Conservation (phyloP, 2,329 filamentous ascomycete species). For the Fusarium circinatum region DNA sequence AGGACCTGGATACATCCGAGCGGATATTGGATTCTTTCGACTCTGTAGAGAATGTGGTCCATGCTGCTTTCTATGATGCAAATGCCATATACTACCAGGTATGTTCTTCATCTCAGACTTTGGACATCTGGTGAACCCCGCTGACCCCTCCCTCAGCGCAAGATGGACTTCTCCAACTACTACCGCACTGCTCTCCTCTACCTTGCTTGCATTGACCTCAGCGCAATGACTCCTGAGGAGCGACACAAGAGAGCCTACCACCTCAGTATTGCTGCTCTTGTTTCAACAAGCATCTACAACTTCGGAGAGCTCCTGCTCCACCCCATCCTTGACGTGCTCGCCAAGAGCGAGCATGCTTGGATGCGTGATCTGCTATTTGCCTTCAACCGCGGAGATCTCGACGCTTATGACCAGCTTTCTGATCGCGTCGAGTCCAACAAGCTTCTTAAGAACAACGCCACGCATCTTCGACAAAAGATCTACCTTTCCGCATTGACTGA, state of each 20-base stretch:
- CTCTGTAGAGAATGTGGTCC: slow-evolving; percentile 92
- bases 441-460: slow-evolving; percentile 80
- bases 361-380: slow-evolving; percentile 95
- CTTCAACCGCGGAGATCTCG: slow-evolving; percentile 94
- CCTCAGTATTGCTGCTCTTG: slow-evolving; percentile 88
- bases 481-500: slow-evolving; percentile 96
- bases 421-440: slow-evolving; percentile 83
- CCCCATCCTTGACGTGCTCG: slow-evolving; percentile 88
- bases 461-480: slow-evolving; percentile 96
- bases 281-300: slow-evolving; percentile 98
- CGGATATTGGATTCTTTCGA: slow-evolving; percentile 91
- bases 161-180: slow-evolving; percentile 93
- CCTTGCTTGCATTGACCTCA: slow-evolving; percentile 92
- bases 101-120: slow-evolving; percentile 8
- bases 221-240: slow-evolving; percentile 77
- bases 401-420: slow-evolving; percentile 84
- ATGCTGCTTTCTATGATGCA: slow-evolving; percentile 95
- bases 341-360: slow-evolving; percentile 78
- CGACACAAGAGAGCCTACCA: slow-evolving; percentile 88
- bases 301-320: slow-evolving; percentile 99
- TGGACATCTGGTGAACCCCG: slow-evolving; percentile 49
- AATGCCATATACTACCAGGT: slow-evolving; percentile 95
- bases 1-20: slow-evolving; percentile 88
- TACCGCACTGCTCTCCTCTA: slow-evolving; percentile 98
- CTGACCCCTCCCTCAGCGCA: slow-evolving; percentile 56